A percentile compares a stretch with the other conserved stretches of the same genome.
These are phyloP conservation scores for Musa itinerans DNA, from an alignment of 176 grass and related monocot genomes.

Conservation along the genomic window DNA sequence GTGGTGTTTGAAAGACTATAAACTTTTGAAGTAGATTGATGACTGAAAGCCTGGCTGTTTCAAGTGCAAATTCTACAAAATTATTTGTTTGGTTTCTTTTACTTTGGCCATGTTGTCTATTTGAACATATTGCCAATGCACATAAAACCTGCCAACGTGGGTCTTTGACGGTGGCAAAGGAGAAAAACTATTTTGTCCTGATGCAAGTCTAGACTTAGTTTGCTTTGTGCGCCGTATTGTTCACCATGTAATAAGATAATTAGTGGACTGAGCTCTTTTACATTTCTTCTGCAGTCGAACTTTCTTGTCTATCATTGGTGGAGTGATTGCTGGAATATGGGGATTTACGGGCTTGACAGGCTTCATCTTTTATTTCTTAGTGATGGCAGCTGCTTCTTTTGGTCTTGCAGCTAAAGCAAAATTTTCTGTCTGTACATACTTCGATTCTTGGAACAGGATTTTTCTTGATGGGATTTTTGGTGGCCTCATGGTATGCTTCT, in stretches of 20 bases:
- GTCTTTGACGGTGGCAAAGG: too few species aligned
- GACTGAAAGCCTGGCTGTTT: too few species aligned
- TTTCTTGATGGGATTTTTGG: slow-evolving; percentile 74
- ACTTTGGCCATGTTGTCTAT: too few species aligned
- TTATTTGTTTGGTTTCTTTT: too few species aligned
- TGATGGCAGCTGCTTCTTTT: slow-evolving; percentile 57
- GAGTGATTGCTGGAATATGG: slow-evolving; percentile 81
- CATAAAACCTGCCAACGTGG: too few species aligned
- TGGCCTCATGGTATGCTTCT: slow-evolving; percentile 71
- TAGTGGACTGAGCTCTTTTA: not conserved
- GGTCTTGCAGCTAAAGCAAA: slow-evolving; percentile 64
- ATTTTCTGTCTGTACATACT: slow-evolving; percentile 69
- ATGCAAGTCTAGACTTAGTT: not conserved
- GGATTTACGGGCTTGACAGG: slow-evolving; percentile 74
- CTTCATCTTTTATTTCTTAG: slow-evolving; percentile 80
- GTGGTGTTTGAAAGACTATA: too few species aligned
- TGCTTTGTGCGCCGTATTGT: slow-evolving; percentile 4
- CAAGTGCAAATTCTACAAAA: too few species aligned
- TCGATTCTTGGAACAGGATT: slow-evolving; percentile 84
- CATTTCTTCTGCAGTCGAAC: slow-evolving; percentile 50
- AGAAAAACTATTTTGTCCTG: not conserved
- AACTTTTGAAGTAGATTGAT: too few species aligned
- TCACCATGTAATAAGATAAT: slow-evolving; percentile 18
- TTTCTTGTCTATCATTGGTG: slow-evolving; percentile 86
- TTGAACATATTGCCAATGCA: not conserved